phyloP scores from a whole-genome alignment of 768 basidiomycete genomes.

The Mycena polygramma region DNA sequence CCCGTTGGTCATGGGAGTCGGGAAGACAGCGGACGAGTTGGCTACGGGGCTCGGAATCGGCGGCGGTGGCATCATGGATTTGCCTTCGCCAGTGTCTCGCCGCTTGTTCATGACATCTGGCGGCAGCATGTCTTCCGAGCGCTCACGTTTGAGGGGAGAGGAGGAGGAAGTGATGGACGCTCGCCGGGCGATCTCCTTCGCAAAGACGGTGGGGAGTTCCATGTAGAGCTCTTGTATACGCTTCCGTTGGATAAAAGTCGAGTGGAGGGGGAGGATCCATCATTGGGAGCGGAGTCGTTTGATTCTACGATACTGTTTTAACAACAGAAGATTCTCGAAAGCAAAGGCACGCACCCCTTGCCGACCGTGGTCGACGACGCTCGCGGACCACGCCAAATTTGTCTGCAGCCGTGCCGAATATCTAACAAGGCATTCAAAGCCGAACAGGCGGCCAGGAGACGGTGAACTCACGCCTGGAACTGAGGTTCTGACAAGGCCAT shows the following conservation, averaged over 20 bases:
- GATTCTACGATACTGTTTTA: constrained; percentile 45
- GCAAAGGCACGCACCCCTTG: constrained; percentile 53
- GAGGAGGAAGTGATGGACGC: constrained; percentile 32
- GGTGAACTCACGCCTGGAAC: constrained; percentile 67
- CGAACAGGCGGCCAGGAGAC: not conserved
- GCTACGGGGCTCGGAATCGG: constrained; percentile 47
- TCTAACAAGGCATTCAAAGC: constrained; percentile 51
- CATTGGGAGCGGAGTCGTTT: constrained; percentile 60
- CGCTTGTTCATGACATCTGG: constrained; percentile 65
- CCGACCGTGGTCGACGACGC: constrained; percentile 67
- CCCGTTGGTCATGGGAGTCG: constrained; percentile 49
- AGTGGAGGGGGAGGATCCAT: constrained; percentile 68
- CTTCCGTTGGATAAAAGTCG: constrained; percentile 66
- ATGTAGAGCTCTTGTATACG: constrained; percentile 76
- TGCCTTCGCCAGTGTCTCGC: constrained; percentile 77
- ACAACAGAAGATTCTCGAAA: constrained; percentile 33
- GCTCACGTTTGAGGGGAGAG: constrained; percentile 67
- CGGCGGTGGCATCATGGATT: constrained; percentile 61
- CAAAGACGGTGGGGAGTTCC: constrained; percentile 71
- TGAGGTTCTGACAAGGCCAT: constrained; percentile 61
- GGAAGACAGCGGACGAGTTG: constrained; percentile 37
- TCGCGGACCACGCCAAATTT: constrained; percentile 79
- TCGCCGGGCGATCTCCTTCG: constrained; percentile 69
- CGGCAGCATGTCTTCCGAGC: constrained; percentile 64
- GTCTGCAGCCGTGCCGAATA: constrained; percentile 73